Conservation (phyloP, 306 rosid genomes). For the Fragaria iinumae region DNA sequence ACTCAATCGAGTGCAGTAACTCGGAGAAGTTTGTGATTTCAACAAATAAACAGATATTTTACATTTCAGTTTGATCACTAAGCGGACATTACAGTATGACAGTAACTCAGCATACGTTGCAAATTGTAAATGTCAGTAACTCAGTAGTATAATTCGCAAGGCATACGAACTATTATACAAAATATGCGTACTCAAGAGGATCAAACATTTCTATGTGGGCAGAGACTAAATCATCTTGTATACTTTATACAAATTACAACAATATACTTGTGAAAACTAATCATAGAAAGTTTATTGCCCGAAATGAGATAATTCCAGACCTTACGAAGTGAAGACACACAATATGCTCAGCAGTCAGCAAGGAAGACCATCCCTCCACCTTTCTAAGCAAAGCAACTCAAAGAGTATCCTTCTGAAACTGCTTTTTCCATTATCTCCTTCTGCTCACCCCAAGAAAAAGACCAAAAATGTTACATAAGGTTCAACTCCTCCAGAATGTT, state of each 20-base stretch:
- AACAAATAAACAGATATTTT: too few species aligned
- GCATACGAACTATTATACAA: too few species aligned
- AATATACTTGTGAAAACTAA: background rate
- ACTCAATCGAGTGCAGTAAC: background rate
- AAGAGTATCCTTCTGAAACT: constrained; percentile 51
- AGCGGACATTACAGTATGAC: background rate
- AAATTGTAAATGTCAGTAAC: too few species aligned
- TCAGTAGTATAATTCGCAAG: too few species aligned
- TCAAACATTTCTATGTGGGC: background rate
- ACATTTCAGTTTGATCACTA: background rate
- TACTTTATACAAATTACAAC: background rate
- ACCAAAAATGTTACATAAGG: background rate
- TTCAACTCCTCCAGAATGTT: background rate
- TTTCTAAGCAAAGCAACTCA: constrained; percentile 30
- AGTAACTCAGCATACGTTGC: background rate
- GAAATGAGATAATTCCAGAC: background rate
- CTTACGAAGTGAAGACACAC: background rate
- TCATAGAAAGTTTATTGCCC: background rate
- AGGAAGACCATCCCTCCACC: constrained; percentile 19
- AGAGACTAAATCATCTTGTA: background rate
- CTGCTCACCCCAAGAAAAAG: constrained; percentile 34
- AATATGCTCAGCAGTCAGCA: too few species aligned
- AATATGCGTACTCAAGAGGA: too few species aligned
- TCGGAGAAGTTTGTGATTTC: too few species aligned
- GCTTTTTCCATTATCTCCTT: constrained; percentile 64